A percentile compares a stretch with the other conserved stretches of the same genome.
Conservation (phyloP, 495 filamentous ascomycete genomes). For the Trichocladium antarcticum region DNA sequence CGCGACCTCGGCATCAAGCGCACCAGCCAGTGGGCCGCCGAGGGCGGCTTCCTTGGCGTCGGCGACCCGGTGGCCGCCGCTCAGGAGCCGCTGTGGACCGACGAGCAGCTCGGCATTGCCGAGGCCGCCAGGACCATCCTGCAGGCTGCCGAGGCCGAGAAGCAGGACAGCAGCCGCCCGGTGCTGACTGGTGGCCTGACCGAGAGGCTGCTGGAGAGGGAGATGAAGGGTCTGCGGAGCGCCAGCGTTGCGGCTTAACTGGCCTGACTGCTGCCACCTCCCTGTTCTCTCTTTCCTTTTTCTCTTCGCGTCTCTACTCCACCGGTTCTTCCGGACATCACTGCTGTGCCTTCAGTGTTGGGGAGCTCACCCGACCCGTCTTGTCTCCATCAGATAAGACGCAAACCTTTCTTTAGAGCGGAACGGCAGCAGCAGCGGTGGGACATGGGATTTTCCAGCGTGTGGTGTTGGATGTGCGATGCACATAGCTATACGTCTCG, state of each 20-base stretch:
- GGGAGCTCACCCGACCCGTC: conserved; percentile 7
- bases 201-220: conserved; percentile 20
- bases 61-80: conserved; percentile 52
- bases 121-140: conserved; percentile 27
- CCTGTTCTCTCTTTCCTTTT: not conserved
- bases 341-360: not conserved
- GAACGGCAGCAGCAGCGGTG: conserved; percentile 3
- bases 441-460: not conserved
- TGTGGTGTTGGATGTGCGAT: not conserved
- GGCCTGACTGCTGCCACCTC: not conserved
- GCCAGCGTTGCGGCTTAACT: conserved; percentile 16
- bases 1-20: conserved; percentile 77
- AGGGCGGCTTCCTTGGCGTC: conserved; percentile 90
- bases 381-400: conserved; percentile 4
- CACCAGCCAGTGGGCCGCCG: conserved; percentile 76
- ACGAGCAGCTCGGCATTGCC: conserved; percentile 67
- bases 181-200: conserved; percentile 8
- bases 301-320: conserved; percentile 2
- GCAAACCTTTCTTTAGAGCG: conserved; percentile 13
- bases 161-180: conserved; percentile 10
- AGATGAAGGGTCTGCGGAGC: conserved; percentile 11
- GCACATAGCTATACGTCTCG: no score
- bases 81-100: conserved; percentile 66
- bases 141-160: conserved; percentile 17
- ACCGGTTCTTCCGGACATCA: not conserved